These are phyloP conservation scores for Sambucus nigra DNA, from an alignment of 129 eudicot genomes.

Conservation along the genomic window DNA sequence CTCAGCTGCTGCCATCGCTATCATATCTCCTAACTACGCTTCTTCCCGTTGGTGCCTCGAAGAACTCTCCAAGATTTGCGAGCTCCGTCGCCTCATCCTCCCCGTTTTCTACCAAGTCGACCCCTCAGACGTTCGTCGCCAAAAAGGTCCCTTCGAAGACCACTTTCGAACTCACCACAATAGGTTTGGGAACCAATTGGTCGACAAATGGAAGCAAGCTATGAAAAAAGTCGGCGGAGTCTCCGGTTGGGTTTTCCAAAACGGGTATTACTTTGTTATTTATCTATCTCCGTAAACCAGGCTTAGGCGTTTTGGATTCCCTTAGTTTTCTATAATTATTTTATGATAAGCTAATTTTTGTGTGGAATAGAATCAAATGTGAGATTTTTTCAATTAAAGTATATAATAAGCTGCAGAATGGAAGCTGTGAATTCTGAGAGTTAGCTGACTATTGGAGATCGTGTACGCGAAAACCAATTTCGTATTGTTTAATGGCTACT, in stretches of 20 bases:
- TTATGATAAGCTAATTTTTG: too few species aligned
- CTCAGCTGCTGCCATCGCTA: slow-evolving; percentile 28
- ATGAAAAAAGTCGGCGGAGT: slow-evolving; percentile 13
- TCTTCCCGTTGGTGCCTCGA: slow-evolving; percentile 37
- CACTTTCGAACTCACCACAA: slow-evolving; percentile 5
- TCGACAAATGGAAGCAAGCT: slow-evolving; percentile 11
- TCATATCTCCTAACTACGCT: slow-evolving; percentile 24
- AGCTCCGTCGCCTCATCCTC: slow-evolving; percentile 15
- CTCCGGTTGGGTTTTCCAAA: slow-evolving; percentile 12
- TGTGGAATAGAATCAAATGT: too few species aligned
- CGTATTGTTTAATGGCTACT: too few species aligned
- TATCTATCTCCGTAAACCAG: background rate
- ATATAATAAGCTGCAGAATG: too few species aligned
- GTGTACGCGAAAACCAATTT: too few species aligned
- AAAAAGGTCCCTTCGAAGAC: slow-evolving; percentile 3
- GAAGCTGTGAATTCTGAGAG: too few species aligned
- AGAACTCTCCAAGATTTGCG: slow-evolving; percentile 22
- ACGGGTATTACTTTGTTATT: background rate
- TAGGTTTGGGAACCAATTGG: background rate
- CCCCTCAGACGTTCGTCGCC: slow-evolving; percentile 13
- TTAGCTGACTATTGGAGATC: too few species aligned
- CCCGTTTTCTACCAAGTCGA: slow-evolving; percentile 14
- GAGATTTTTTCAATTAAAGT: too few species aligned
- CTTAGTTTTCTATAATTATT: too few species aligned
- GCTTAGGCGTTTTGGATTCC: too few species aligned